Evolutionary conservation across 2,329 filamentous ascomycete species (phyloP), one percentile per base, ranked within the genome.

Genomic region (Aquanectria penicillioides): DNA sequence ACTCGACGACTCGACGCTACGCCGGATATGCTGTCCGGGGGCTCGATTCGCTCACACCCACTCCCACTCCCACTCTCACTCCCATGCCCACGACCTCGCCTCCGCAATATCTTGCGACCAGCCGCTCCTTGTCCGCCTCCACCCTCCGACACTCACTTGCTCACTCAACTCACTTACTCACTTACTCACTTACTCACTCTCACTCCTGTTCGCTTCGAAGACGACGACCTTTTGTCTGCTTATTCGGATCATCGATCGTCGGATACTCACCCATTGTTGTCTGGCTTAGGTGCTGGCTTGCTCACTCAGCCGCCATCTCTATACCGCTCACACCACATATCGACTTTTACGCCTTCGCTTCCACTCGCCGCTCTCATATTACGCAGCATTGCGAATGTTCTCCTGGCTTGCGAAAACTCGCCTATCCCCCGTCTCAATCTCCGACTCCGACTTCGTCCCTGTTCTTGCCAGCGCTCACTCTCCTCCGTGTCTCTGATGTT

Each of bases 91-190:
- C 44, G 43, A 52, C 61, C 58, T 69, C 67, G 65, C 67, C 67
- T 69, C 67, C 67, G 66, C 67, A 67, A 70, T 69, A 69, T 69
- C 67, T 69, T 69, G 67, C 59, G 66, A 69, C 63, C 65, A 65
- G 57, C 64, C 52, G 67, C 68, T 67, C 67, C 64, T 67, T 61
- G 63, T 62, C 59, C 41, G 33, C 62, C 57, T 69, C 65, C 68
- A 68, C 67, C 66, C 49, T 59, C 61, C 44, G 36, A 47, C 56
- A 55, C 48, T 46, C 41, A 54, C 44, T 33, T 33, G 59, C 62
- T 63, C 65, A 58, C 44, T 57, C 57, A 38, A 56, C 22, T 46
- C 23, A 17, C 41, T 33, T 46, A 23, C 23, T 46, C 41, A 33
- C 12, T 11, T 22, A n/a, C 41, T 22, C 29, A 28, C 26, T 28